Evolutionary conservation across 768 basidiomycete species (phyloP).

Genomic region (Pleurotus ostreatus): DNA sequence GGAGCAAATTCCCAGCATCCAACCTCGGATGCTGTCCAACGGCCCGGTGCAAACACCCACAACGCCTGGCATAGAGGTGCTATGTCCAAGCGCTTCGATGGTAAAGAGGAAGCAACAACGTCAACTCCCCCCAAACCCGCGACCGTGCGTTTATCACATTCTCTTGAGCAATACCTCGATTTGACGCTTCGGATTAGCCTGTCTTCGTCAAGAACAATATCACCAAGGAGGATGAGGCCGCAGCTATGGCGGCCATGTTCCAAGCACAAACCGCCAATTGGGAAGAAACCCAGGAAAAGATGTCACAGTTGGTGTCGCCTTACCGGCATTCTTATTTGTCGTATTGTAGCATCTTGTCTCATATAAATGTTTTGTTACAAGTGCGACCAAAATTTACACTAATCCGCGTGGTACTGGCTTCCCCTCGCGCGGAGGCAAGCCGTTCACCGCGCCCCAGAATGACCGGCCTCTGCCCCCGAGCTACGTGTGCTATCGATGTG

Average conservation of each 20-base stretch:
- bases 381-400: conserved; percentile 65
- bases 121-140: conserved; percentile 28
- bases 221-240: conserved; percentile 77
- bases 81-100: conserved; percentile 89
- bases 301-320: conserved; percentile 92
- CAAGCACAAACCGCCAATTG: conserved; percentile 91
- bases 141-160: conserved; percentile 17
- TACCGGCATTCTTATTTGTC: conserved; percentile 42
- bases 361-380: conserved; percentile 59
- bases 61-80: conserved; percentile 64
- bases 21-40: conserved; percentile 43
- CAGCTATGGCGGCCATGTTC: conserved; percentile 98
- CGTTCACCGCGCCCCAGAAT: conserved; percentile 43
- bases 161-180: conserved; percentile 7
- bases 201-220: conserved; percentile 38
- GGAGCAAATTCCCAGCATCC: conserved; percentile 38
- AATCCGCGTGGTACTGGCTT: conserved; percentile 65
- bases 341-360: conserved; percentile 63
- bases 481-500: conserved; percentile 98
- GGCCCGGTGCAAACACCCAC: conserved; percentile 26
- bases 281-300: conserved; percentile 99
- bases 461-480: conserved; percentile 86
- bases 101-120: conserved; percentile 57
- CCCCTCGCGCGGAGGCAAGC: conserved; percentile 57
- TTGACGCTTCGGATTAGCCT: conserved; percentile 17